These are phyloP conservation scores for Forsythia suspensa DNA, from an alignment of 257 asterid species.

Conservation along the genomic window DNA sequence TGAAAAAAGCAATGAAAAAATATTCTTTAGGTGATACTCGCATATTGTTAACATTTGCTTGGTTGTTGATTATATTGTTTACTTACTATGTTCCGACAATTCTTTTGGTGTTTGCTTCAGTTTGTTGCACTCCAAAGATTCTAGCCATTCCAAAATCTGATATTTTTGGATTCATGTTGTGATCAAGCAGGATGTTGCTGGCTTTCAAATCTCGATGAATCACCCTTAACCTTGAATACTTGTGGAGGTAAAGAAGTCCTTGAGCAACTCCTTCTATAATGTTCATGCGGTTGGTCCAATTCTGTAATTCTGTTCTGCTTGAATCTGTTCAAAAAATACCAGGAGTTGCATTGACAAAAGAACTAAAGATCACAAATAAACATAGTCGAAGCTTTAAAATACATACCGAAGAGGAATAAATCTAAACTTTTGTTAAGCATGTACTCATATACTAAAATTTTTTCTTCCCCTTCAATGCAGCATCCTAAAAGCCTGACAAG, in stretches of 20 bases:
- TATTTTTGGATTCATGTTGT: constrained; percentile 39
- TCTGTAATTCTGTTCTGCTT: constrained; percentile 11
- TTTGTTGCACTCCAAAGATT: constrained; percentile 30
- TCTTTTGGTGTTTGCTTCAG: constrained; percentile 34
- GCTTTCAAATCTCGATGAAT: constrained; percentile 47
- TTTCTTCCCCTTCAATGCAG: constrained; percentile 19
- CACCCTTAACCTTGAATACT: constrained; percentile 31
- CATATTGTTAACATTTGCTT: neutral
- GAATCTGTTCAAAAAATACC: constrained; percentile 4
- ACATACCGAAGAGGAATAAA: constrained; percentile 32
- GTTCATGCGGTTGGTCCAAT: constrained; percentile 30
- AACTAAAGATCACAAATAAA: neutral
- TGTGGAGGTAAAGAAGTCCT: constrained; percentile 43
- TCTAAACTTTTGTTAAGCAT: constrained; percentile 40
- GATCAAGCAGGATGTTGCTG: constrained; percentile 44
- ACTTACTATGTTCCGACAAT: constrained; percentile 46
- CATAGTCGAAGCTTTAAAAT: neutral
- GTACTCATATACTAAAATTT: constrained; percentile 33
- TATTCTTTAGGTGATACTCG: neutral
- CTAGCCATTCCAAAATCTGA: constrained; percentile 50
- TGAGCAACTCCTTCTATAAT: constrained; percentile 42
- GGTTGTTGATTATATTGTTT: neutral
- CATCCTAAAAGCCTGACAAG: constrained; percentile 26
- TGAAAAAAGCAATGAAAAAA: constrained; percentile 4
- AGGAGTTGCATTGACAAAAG: neutral